Base-by-base conservation (phyloP, 192 early-diverging fungal genomes). In the Spizellomyces sp. region DNA sequence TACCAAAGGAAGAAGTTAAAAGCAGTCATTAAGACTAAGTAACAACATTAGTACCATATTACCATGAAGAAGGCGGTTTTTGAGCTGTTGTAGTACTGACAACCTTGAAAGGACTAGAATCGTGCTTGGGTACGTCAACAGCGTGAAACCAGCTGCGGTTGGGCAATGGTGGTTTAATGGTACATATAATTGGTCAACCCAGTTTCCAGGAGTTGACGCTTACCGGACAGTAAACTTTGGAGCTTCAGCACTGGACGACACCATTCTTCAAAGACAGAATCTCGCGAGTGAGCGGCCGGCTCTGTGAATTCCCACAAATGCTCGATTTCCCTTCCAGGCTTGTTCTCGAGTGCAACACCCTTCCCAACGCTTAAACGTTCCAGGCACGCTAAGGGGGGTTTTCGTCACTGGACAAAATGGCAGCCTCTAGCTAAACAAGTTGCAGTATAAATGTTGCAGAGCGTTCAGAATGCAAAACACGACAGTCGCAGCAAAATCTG, bases 71-170 rank as follows among this genome's bases (percentile, higher is more conserved):
- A 5, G 81, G 75, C 0, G 15, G 45, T 54, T 79, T 81, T 55
- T 67, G 9, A 10, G 63, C n/a, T 9, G 17, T 71, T 55, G 55
- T 19, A 10, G 65, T 61, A 41, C 75, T 21, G 12, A 61, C 48
- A 5, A 73, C 19, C 65, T 70, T 67, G 77, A 81, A 86, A 6
- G 81, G 84, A 10, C 79, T 79, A 10, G 63, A 56, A 62, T 86
- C 84, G 9, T 43, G 61, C 63, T 81, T 81, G 9, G 84, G 81
- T 8, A 72, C 66, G 61, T 86, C 84, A 2, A 73, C 74, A 10
- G 84, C 84, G 47, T 82, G 73, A 66, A 83, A 86, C 84, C 84
- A 86, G 9, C 59, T 61, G 59, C 10, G 10, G 15, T 22, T n/a
- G 0, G 12, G 59, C n/a, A 54, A 54, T 14, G 3, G 3, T 54